Percentiles rank a stretch among this genome's conserved stretches.
phyloP scores from a whole-genome alignment of 768 basidiomycete genomes.

The Cantharellus cinnabarinus region DNA sequence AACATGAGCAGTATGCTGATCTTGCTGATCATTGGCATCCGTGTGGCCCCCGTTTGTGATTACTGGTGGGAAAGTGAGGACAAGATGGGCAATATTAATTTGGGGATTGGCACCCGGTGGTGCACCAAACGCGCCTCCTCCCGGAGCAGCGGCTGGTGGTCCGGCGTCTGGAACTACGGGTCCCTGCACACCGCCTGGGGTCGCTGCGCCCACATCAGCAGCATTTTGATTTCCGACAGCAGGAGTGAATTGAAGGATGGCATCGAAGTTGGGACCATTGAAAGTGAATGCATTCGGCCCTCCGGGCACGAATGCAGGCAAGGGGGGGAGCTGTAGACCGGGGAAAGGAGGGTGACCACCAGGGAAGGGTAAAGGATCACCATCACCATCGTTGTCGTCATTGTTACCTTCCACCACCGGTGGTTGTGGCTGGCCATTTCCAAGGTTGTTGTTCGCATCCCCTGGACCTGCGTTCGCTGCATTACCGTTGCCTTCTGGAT shows the following conservation, averaged over 20 bases:
- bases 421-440: too few species aligned
- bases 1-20: background rate
- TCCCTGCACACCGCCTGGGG: background rate
- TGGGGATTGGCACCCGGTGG: too few species aligned
- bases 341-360: background rate
- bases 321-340: background rate
- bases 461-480: too few species aligned
- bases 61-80: background rate
- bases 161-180: background rate
- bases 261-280: background rate
- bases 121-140: background rate
- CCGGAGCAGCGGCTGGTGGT: background rate
- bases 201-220: background rate
- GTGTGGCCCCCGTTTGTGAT: background rate
- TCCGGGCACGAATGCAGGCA: background rate
- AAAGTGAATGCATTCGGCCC: background rate
- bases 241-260: background rate
- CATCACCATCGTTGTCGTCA: background rate
- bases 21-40: background rate
- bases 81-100: background rate
- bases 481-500: too few species aligned
- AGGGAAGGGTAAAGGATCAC: background rate
- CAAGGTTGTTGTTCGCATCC: too few species aligned
- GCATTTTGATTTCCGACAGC: background rate
- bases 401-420: too few species aligned